Conservation (phyloP, 345 rosid genomes). For the Limnanthes douglasii region DNA sequence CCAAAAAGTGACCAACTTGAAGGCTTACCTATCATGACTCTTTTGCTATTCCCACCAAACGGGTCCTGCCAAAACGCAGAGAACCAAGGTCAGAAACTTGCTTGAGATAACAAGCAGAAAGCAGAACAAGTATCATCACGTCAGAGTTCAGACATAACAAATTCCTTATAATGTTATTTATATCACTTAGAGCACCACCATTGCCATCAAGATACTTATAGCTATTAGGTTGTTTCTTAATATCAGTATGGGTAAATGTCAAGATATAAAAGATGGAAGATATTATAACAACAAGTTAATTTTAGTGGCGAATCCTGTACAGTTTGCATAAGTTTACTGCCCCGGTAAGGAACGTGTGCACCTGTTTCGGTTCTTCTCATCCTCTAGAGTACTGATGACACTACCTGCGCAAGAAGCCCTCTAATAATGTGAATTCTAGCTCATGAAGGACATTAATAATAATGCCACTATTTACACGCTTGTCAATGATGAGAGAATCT, state of each 20-base stretch:
- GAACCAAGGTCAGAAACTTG: too few relatives aligned
- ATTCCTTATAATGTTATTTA: not conserved
- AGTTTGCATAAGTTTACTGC: conserved; percentile 69
- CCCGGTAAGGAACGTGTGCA: conserved; percentile 73
- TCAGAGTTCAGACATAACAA: not conserved
- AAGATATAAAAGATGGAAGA: not conserved
- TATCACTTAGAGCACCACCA: not conserved
- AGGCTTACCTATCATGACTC: conserved; percentile 63
- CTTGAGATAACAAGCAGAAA: too few relatives aligned
- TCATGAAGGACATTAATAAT: too few relatives aligned
- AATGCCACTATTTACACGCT: too few relatives aligned
- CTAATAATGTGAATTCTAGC: conserved; percentile 67
- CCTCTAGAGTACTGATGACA: conserved; percentile 78
- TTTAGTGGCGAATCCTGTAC: conserved; percentile 35
- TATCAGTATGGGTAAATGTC: too few relatives aligned
- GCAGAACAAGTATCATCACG: too few relatives aligned
- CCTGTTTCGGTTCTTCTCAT: conserved; percentile 76
- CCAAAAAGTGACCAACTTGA: too few relatives aligned
- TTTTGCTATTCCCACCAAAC: conserved; percentile 78
- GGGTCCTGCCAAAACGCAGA: conserved; percentile 40
- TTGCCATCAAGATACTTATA: not conserved
- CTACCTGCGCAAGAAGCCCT: conserved; percentile 87
- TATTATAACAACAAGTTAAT: not conserved
- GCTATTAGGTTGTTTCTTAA: not conserved
- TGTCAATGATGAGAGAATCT: too few relatives aligned